Evolutionary conservation across 495 filamentous ascomycete species (phyloP), one percentile per base, ranked within the genome.

Genomic region (Aspergillus conjunctus): DNA sequence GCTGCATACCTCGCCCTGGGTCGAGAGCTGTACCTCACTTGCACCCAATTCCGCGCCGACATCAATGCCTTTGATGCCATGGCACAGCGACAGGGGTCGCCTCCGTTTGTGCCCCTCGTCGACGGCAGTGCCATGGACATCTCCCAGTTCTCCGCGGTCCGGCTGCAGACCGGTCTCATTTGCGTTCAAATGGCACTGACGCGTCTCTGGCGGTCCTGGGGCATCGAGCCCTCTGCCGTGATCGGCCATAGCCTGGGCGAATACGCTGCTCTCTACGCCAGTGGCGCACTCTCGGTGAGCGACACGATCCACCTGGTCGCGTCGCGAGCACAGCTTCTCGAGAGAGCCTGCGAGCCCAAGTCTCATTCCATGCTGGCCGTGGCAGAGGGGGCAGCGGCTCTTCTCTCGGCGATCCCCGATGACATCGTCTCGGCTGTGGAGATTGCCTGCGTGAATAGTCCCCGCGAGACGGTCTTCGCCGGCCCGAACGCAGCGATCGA

Each of bases 161-260:
- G 32, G 4, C 21, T 31, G 4, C 60, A 63, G n/a, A 1, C 58
- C 45, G 50, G 85, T 4, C 73, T 88, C 31, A 81, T 81, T 9
- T 86, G 80, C 57, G 82, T 92, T 55, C 84, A 96, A 70, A 91
- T 94, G 74, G 91, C 91, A 1, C 77, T 93, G 34, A 85, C 87
- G 8, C 80, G 81, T n/a, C 79, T 91, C 41, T 93, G 90, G 90
- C 68, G 59, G 11, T 86, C 87, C 1, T 88, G 87, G 81, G 91
- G 90, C 39, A 75, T 93, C 58, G 83, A 76, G 33, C 91, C 91
- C 4, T 77, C 78, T 59, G 86, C 82, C 20, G 89, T 93, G 1
- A 74, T 94, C 34, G 92, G 92, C 43, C 91, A 95, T 75, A 94
- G 91, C 70, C 66, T 86, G 9, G 92, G 92, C 52, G 91, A 95